Evolutionary conservation across 106 monocot genomes (phyloP), one percentile per base, ranked within the genome.

Genomic region (Posidonia australis): DNA sequence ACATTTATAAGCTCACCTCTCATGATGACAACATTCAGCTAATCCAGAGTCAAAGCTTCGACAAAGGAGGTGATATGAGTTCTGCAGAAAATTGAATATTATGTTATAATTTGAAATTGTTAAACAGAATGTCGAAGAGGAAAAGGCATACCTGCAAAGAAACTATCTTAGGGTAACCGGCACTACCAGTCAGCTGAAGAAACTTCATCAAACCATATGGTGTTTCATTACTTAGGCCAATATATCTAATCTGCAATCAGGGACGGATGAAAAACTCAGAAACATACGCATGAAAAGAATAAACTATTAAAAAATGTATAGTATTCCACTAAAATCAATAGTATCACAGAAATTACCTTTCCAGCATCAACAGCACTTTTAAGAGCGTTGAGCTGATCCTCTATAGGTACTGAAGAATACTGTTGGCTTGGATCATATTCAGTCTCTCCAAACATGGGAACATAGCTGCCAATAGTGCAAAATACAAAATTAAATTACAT

Each of bases 371-470:
- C 72, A 73, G 89, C 93, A 73, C 59, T 84, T 76, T 73, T 74
- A 73, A 93, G 86, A 67, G 83, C 70, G 42, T 76, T 68, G 60
- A 93, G 71, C 42, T 93, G 93, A 46, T 89, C 86, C 51, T 86
- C 86, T 71, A 93, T 77, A 45, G 77, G 47, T 42, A 89, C 76
- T 66, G 86, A 93, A 18, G 62, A 26, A 31, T 81, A 89, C 51
- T 93, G 93, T 23, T 59, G 64, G 60, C 36, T 76, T 41, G 83
- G 79, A 68, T 83, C 77, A 72, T 93, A 93, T n/a, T 89, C 93
- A 12, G 75, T 86, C 77, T 93, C 93, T 74, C 93, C 93, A 81
- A 93, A 93, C 93, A 89, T 93, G n/a, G 93, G 93, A 68, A 89
- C 73, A 75, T 93, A 93, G 12, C 93, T 93, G 62, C n/a, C 56